These are phyloP conservation scores for Vigna reflexopilosa DNA, from an alignment of 306 rosid genomes.

Conservation along the genomic window DNA sequence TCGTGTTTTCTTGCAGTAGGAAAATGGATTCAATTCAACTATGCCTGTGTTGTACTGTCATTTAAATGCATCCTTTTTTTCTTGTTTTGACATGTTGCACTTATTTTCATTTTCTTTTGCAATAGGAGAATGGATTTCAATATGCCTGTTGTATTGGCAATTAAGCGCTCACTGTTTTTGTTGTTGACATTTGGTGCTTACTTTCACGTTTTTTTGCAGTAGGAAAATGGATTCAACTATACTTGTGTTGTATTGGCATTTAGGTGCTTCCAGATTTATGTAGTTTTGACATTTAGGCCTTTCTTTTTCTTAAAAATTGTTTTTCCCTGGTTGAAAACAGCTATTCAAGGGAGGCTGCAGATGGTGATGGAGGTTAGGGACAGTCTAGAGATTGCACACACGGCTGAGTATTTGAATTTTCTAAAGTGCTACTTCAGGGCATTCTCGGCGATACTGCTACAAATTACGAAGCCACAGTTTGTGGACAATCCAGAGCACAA, in stretches of 20 bases:
- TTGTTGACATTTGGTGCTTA: no score
- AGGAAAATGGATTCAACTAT: not conserved
- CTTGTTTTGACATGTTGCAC: not conserved
- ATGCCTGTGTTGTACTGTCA: slow-evolving; percentile 4
- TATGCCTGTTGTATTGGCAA: slow-evolving; percentile 3
- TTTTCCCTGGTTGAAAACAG: slow-evolving; percentile 52
- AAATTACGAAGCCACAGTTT: slow-evolving; percentile 86
- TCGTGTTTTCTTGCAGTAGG: not conserved
- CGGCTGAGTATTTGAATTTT: slow-evolving; percentile 96
- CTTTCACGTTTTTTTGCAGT: not conserved
- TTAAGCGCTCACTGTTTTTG: not conserved
- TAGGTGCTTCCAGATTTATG: not conserved
- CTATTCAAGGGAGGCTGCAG: slow-evolving; percentile 76
- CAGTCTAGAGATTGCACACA: slow-evolving; percentile 96
- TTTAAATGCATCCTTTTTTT: not conserved
- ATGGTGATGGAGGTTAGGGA: slow-evolving; percentile 99
- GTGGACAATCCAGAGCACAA: slow-evolving; percentile 86
- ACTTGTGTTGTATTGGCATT: not conserved
- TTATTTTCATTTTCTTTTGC: slow-evolving; percentile 2
- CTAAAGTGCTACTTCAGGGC: slow-evolving; percentile 90
- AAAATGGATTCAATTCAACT: not conserved
- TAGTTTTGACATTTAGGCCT: not conserved
- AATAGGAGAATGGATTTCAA: not conserved
- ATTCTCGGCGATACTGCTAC: slow-evolving; percentile 73
- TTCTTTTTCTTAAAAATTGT: not conserved